A percentile compares a stretch with the other conserved stretches of the same genome.
Evolutionary conservation across 2,329 filamentous ascomycete species (phyloP).

Genomic region (Sclerotinia minor): DNA sequence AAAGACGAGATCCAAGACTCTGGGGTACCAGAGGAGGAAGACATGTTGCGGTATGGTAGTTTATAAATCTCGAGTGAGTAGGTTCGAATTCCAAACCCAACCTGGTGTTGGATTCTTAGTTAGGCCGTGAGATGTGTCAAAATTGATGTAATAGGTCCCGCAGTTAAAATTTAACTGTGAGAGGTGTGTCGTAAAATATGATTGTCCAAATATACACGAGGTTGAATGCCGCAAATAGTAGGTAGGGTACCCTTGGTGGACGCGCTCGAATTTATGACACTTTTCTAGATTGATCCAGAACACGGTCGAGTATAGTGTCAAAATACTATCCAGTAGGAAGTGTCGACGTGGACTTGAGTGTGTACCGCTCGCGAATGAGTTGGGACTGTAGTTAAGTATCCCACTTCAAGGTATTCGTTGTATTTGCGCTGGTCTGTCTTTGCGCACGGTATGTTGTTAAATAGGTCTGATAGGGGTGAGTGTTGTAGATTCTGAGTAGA

Average conservation of each 20-base stretch:
- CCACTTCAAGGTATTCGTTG: slow-evolving; percentile 20
- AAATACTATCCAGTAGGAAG: slow-evolving; percentile 14
- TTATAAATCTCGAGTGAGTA: not conserved
- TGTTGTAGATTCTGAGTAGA: not conserved
- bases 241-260: not conserved
- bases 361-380: not conserved
- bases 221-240: not conserved
- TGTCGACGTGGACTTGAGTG: slow-evolving; percentile 15
- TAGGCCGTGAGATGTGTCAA: not conserved
- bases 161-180: not conserved
- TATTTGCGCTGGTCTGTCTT: slow-evolving; percentile 19
- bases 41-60: slow-evolving; percentile 34
- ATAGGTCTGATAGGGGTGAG: slow-evolving; percentile 9
- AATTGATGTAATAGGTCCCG: not conserved
- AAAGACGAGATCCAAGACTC: slow-evolving; percentile 99
- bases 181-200: not conserved
- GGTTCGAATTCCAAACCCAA: not conserved
- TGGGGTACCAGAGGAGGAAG: slow-evolving; percentile 41
- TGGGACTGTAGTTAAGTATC: not conserved
- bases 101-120: slow-evolving; percentile 10
- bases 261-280: slow-evolving; percentile 1
- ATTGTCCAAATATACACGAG: slow-evolving; percentile 2
- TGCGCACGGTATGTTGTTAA: slow-evolving; percentile 22
- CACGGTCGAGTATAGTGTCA: not conserved
- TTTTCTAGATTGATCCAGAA: slow-evolving; percentile 10